Evolutionary conservation across 345 rosid species (phyloP), one percentile per base, ranked within the genome.

Genomic region (Salix caprea): DNA sequence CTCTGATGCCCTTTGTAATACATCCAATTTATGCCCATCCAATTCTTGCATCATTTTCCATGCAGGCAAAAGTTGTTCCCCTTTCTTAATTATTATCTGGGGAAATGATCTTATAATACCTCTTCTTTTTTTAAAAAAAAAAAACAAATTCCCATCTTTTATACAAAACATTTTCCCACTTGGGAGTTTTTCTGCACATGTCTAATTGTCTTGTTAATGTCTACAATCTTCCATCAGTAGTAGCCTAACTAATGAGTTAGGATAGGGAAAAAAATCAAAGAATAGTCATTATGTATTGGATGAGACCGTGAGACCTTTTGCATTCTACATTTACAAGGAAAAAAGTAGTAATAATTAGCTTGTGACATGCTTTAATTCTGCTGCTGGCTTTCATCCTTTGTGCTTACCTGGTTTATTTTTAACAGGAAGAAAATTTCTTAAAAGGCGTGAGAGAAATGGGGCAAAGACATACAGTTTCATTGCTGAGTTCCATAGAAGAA

Each of bases 351-450:
- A n/a, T 16, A 28, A 18, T 46, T 15, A 28, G 52, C 46, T 50
- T 67, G 46, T 56, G 8, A 21, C 64, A 46, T 6, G 15, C 32
- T 40, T 69, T 40, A 7, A 66, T 26, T 37, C 7, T 70, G 69
- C 62, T 67, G 26, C 67, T 62, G 50, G 50, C 14, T 54, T 13
- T 37, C 68, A 13, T 34, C 58, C 40, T 65, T 52, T 42, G 44
- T 71, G 9, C 36, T 52, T 23, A 65, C 36, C 44, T 66, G 28
- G 46, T 71, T 66, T 79, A 67, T 72, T 58, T 48, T 50, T 62
- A 15, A 44, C 85, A 92, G 97, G 94, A 89, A 79, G 91, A 87
- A 50, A 85, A 79, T 76, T 74, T 89, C 72, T 76, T 87, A 16
- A 92, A 87, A 76, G 91, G 91, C 10, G 84, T 84, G 72, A 84